A percentile compares a stretch with the other conserved stretches of the same genome.
Conservation (phyloP, 192 early-diverging fungal species). For the Podila clonocystis region DNA sequence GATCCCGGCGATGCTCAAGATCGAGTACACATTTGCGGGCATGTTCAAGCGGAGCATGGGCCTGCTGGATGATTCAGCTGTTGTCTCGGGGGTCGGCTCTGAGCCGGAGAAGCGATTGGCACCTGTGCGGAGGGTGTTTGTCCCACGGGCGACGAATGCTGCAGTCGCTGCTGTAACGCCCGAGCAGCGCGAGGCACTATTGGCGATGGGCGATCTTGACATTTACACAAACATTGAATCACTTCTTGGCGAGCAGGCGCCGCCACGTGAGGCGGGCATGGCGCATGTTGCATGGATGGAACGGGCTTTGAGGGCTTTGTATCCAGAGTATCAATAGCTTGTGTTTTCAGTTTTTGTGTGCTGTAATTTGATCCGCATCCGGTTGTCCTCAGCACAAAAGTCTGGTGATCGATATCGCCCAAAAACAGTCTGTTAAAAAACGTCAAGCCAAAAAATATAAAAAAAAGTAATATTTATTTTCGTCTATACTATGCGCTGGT, state of each 20-base stretch:
- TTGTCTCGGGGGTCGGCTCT: no score
- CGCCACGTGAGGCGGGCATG: not conserved
- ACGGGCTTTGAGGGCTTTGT: conserved; percentile 5
- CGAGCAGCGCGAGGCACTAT: not conserved
- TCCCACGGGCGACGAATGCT: not conserved
- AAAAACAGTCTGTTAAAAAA: no score
- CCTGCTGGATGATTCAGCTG: no score
- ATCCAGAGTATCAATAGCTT: conserved; percentile 15
- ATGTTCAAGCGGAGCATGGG: not conserved
- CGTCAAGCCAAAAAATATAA: no score
- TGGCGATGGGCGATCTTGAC: conserved; percentile 4
- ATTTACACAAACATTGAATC: not conserved
- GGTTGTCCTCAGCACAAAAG: no score
- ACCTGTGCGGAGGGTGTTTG: not conserved
- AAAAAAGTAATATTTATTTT: no score
- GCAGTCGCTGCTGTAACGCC: not conserved
- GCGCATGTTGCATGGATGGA: conserved; percentile 13
- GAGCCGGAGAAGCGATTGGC: not conserved
- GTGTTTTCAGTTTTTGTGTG: no score
- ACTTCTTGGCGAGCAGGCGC: conserved; percentile 8
- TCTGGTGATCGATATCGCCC: no score
- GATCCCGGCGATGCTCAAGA: not conserved
- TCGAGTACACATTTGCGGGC: conserved; percentile 2
- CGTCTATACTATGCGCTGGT: not conserved
- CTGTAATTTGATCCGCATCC: no score